Conservation (phyloP, 2,329 filamentous ascomycete genomes). For the Rutstroemia sp. region DNA sequence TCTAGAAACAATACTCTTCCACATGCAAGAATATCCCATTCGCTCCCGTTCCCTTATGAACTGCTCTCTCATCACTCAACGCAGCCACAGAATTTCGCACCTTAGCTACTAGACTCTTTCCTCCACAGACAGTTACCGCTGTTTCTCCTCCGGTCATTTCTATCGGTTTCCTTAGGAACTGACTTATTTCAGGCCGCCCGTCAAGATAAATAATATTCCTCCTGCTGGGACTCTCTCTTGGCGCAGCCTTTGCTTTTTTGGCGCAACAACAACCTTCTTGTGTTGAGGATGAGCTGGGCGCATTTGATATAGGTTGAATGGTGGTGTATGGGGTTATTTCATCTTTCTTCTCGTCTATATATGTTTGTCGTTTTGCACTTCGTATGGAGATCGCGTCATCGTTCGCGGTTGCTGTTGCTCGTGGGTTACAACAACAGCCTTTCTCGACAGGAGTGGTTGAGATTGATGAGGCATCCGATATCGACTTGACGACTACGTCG, state of each 20-base stretch:
- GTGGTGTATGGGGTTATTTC: neutral
- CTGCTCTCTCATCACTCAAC: constrained; percentile 52
- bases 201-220: constrained; percentile 29
- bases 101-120: constrained; percentile 44
- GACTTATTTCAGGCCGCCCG: constrained; percentile 42
- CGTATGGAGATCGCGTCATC: neutral
- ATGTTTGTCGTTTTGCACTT: constrained; percentile 4
- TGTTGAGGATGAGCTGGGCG: neutral
- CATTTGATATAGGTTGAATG: neutral
- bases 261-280: constrained; percentile 5
- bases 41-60: constrained; percentile 57
- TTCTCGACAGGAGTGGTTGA: constrained; percentile 1
- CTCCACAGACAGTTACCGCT: constrained; percentile 53
- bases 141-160: constrained; percentile 54
- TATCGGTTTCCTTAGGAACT: constrained; percentile 45
- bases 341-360: constrained; percentile 1
- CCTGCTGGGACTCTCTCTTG: neutral
- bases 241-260: neutral
- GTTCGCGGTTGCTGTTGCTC: neutral
- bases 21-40: constrained; percentile 55
- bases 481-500: constrained; percentile 4
- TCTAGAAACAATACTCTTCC: constrained; percentile 50
- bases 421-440: constrained; percentile 7
- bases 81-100: constrained; percentile 48
- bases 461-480: constrained; percentile 6